Percentiles rank a stretch among this genome's conserved stretches.
These are phyloP conservation scores for Calycina marina DNA, from an alignment of 2,329 filamentous ascomycete genomes.

Conservation along the genomic window DNA sequence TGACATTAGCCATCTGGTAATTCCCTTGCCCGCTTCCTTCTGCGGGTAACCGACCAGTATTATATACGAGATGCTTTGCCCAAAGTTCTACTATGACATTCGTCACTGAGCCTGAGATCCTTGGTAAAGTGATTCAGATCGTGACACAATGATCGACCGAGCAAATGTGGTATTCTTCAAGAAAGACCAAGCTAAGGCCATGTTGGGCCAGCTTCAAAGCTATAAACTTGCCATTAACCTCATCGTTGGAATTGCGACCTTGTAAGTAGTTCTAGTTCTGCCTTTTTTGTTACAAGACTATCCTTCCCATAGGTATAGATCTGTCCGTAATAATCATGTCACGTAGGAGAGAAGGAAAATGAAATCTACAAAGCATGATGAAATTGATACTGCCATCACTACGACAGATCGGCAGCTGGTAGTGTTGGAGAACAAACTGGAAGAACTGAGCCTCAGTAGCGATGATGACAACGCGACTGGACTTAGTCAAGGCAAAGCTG, in stretches of 20 bases:
- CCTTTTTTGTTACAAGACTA: conserved; percentile 8
- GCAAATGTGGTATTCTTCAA: conserved; percentile 24
- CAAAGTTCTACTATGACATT: too few relatives aligned
- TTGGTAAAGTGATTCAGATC: too few relatives aligned
- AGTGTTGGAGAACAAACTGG: conserved; percentile 17
- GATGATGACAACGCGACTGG: conserved; percentile 8
- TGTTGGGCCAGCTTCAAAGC: conserved; percentile 23
- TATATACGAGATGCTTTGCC: too few relatives aligned
- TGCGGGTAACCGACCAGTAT: too few relatives aligned
- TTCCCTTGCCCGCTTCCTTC: too few relatives aligned
- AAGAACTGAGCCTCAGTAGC: conserved; percentile 16
- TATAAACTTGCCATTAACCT: conserved; percentile 21
- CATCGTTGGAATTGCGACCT: conserved; percentile 21
- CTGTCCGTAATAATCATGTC: conserved; percentile 20
- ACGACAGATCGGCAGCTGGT: conserved; percentile 14
- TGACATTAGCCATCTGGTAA: too few relatives aligned
- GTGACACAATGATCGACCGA: conserved; percentile 21
- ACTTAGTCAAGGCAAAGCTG: conserved; percentile 7
- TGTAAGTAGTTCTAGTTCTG: conserved; percentile 16
- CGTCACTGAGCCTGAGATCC: too few relatives aligned
- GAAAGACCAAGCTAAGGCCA: conserved; percentile 22
- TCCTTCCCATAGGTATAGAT: conserved; percentile 19
- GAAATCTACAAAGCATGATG: conserved; percentile 18
- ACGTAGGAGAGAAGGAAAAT: conserved; percentile 21
- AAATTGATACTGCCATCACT: conserved; percentile 17